Percentiles rank a stretch among this genome's conserved stretches.
These are phyloP conservation scores for Teunomyces panamensis DNA, from an alignment of 805 yeast genomes.

Conservation along the genomic window DNA sequence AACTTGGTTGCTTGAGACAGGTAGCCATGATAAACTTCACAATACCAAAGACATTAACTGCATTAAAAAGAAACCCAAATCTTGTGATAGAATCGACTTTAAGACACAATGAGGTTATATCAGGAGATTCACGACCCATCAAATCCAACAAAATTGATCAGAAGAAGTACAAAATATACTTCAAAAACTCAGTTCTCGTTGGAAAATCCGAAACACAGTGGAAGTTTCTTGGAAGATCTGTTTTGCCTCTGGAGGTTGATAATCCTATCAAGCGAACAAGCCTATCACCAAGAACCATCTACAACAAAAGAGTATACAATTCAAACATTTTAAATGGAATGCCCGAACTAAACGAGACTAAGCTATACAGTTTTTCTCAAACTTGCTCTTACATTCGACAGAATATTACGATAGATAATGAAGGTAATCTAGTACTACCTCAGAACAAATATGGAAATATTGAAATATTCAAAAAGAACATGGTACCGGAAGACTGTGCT, in stretches of 20 bases:
- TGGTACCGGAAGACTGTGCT: conserved; percentile 29
- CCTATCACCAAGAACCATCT: conserved; percentile 20
- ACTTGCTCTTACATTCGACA: conserved; percentile 24
- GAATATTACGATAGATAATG: conserved; percentile 3
- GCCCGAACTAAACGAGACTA: conserved; percentile 18
- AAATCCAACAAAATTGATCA: conserved; percentile 13
- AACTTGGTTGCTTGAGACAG: conserved; percentile 17
- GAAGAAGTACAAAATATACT: conserved; percentile 16
- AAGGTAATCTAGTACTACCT: conserved; percentile 16
- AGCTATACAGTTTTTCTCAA: conserved; percentile 26
- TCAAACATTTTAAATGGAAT: conserved; percentile 13
- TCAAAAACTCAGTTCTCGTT: conserved; percentile 16
- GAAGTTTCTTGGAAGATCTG: conserved; percentile 33
- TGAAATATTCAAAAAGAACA: conserved; percentile 24
- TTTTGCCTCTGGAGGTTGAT: conserved; percentile 14
- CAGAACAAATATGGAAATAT: conserved; percentile 30
- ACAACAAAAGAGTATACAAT: conserved; percentile 17
- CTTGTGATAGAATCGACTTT: conserved; percentile 19
- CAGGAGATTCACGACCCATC: conserved; percentile 10
- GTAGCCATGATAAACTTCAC: conserved; percentile 22
- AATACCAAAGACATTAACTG: conserved; percentile 22
- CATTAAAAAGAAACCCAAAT: conserved; percentile 28
- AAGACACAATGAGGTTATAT: conserved; percentile 26
- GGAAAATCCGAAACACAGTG: conserved; percentile 34
- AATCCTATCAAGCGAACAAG: conserved; percentile 18